Percentiles rank a stretch among this genome's conserved stretches.
Conservation (phyloP, 208 protist species). For the Trichomonas tenax region DNA sequence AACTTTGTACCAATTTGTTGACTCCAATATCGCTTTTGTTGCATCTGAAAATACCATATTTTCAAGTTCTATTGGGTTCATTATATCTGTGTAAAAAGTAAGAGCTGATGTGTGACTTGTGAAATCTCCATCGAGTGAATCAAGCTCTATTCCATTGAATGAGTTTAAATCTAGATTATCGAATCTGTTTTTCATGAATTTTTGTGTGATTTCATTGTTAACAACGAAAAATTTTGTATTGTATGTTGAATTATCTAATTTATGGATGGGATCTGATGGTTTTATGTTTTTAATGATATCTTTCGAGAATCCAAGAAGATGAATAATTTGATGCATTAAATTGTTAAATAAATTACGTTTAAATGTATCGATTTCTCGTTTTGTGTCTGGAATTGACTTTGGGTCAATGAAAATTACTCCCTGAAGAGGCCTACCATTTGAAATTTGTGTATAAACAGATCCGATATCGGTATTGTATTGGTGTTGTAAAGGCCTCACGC, state of each 20-base stretch:
- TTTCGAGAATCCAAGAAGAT: background rate
- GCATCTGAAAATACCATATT: background rate
- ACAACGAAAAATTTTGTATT: background rate
- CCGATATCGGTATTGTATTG: background rate
- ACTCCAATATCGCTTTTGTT: background rate
- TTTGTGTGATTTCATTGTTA: background rate
- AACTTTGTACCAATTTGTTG: background rate
- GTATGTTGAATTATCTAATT: background rate
- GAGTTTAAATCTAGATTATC: background rate
- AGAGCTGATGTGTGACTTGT: background rate
- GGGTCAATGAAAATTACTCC: background rate
- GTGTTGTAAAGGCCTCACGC: background rate
- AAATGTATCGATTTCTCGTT: background rate
- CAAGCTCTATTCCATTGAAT: background rate
- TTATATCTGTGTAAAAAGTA: background rate
- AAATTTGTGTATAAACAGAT: background rate
- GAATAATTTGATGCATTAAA: background rate
- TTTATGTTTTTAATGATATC: background rate
- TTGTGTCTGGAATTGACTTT: background rate
- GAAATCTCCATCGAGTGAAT: background rate
- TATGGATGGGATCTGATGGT: background rate
- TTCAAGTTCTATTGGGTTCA: background rate
- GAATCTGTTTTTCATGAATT: background rate
- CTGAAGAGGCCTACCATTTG: background rate
- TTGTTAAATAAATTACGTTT: background rate